These are phyloP conservation scores for Andrographis paniculata DNA, from an alignment of 305 asterid species.

Conservation along the genomic window DNA sequence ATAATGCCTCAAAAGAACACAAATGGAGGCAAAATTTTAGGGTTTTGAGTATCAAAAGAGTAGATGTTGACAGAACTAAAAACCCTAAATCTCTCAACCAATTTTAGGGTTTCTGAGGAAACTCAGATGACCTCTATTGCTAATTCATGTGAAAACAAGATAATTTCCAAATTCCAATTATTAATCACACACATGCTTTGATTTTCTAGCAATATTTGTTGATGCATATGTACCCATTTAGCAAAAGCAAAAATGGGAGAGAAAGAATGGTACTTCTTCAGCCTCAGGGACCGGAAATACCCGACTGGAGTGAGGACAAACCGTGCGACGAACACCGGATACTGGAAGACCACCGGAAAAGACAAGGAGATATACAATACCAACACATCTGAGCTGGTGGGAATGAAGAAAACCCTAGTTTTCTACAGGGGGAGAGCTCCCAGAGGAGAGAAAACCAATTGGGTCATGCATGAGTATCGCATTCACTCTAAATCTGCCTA, in stretches of 20 bases:
- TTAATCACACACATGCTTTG: too few relatives aligned
- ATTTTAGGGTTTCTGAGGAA: not conserved
- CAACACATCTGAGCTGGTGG: conserved; percentile 56
- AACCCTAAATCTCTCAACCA: not conserved
- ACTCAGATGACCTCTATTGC: not conserved
- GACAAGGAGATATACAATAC: conserved; percentile 82
- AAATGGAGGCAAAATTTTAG: too few relatives aligned
- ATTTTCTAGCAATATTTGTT: not conserved
- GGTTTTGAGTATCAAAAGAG: conserved; percentile 7
- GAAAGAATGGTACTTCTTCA: conserved; percentile 94
- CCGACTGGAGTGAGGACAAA: conserved; percentile 94
- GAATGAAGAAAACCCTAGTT: conserved; percentile 92
- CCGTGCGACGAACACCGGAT: conserved; percentile 87
- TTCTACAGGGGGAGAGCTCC: conserved; percentile 96
- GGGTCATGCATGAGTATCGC: conserved; percentile 99
- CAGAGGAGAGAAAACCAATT: conserved; percentile 80
- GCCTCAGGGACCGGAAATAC: conserved; percentile 84
- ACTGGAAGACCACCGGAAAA: conserved; percentile 97
- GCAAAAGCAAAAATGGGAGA: conserved; percentile 97
- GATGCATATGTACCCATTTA: conserved; percentile 3
- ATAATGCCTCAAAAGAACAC: too few relatives aligned
- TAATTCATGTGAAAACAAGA: not conserved
- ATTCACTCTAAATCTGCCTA: conserved; percentile 71
- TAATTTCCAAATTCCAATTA: too few relatives aligned
- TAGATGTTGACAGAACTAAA: not conserved